Conservation (phyloP, 352 stramenopile species). For the Phytophthora hybrid region DNA sequence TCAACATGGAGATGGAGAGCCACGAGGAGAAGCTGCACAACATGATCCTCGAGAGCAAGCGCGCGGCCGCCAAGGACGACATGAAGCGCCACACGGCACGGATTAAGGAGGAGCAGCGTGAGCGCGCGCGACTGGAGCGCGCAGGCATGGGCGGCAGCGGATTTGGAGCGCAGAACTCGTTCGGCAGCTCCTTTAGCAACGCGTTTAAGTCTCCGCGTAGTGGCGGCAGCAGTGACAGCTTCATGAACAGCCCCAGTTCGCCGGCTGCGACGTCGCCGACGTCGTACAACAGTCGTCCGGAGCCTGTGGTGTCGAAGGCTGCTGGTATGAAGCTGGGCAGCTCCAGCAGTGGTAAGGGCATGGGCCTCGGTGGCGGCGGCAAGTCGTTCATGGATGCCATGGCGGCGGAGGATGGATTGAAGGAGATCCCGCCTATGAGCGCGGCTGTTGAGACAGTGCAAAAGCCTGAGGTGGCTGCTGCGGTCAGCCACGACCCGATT, state of each 20-base stretch:
- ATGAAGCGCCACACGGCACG: constrained; percentile 90
- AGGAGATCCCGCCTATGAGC: constrained; percentile 89
- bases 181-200: constrained; percentile 71
- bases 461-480: constrained; percentile 65
- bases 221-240: constrained; percentile 47
- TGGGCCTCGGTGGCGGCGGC: constrained; percentile 69
- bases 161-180: constrained; percentile 80
- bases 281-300: constrained; percentile 65
- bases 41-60: constrained; percentile 98
- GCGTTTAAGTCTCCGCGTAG: constrained; percentile 77
- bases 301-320: constrained; percentile 60
- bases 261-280: constrained; percentile 67
- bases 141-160: constrained; percentile 72
- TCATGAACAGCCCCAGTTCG: constrained; percentile 49
- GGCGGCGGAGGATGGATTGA: constrained; percentile 85
- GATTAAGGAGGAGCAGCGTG: constrained; percentile 90
- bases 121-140: constrained; percentile 80
- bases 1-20: constrained; percentile 99
- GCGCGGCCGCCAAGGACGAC: constrained; percentile 88
- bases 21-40: constrained; percentile 99
- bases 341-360: constrained; percentile 47
- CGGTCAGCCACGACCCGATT: constrained; percentile 85
- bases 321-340: constrained; percentile 77
- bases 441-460: constrained; percentile 65
- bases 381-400: constrained; percentile 90